Base-by-base conservation (phyloP, 805 yeast species). In the Hanseniaspora lindneri region DNA sequence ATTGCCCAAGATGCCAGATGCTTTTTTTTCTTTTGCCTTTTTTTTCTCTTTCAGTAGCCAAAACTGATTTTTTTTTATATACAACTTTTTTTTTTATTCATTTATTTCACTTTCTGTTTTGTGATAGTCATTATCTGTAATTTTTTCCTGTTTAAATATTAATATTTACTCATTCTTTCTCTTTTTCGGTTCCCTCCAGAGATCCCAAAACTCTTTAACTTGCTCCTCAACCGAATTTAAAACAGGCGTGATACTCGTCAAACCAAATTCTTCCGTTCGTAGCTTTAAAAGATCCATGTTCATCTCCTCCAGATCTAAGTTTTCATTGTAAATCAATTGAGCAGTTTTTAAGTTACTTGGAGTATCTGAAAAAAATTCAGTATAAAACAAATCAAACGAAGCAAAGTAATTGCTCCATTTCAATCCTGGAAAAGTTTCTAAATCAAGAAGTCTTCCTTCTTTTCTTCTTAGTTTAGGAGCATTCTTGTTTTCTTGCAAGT, bases 401-500 rank as follows among this genome's bases (percentile, higher is more conserved):
- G 72, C 60, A 9, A 86, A 54, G 56, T 78, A 83, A 19, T 68
- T 61, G 0, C 62, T 54, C 68, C 81, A 84, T 7, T 71, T 64
- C n/a, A 84, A 57, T 0, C 66, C 65, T 0, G 94, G 89, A 52
- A 74, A 83, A 23, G 66, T 71, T 23, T 76, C 72, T 19, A 66
- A 63, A 20, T 73, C 82, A 51, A 77, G 70, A 51, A 66, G 76
- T 61, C 80, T 76, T 61, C 74, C 78, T 62, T 80, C 80, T 60
- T 88, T 88, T 20, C 73, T 67, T 56, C 83, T 76, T 3, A 94
- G 88, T 23, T 64, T 72, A 0, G 97, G 98, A 1, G 96, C 95
- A 39, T 78, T 75, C 25, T 75, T 80, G 63, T 92, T 92, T 59
- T 87, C 94, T 59, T 76, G 79, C 8, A 88, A 74, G 61, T 92